These are phyloP conservation scores for Fusarium denticulatum DNA, from an alignment of 2,329 filamentous ascomycete genomes.

Conservation along the genomic window DNA sequence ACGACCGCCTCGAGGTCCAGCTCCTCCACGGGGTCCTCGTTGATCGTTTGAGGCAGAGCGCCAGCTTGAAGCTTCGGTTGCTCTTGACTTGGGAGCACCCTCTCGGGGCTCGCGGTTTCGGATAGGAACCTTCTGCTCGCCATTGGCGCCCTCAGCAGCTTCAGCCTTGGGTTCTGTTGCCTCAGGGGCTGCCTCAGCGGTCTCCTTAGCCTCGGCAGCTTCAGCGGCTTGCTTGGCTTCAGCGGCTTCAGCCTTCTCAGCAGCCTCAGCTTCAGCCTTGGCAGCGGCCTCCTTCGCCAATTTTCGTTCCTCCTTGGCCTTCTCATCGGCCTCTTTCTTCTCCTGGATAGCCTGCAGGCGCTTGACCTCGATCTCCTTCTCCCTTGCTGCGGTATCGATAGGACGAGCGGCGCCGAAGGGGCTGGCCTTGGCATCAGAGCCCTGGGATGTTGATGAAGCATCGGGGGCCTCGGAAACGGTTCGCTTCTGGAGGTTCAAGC, in stretches of 20 bases:
- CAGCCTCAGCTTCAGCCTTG: slow-evolving; percentile 54
- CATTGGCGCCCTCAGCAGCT: slow-evolving; percentile 42
- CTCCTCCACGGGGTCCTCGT: slow-evolving; percentile 59
- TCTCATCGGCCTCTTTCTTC: slow-evolving; percentile 89
- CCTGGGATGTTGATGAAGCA: slow-evolving; percentile 59
- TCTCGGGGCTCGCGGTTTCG: slow-evolving; percentile 54
- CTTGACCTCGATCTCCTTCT: slow-evolving; percentile 92
- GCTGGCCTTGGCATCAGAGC: slow-evolving; percentile 81
- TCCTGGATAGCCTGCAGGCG: slow-evolving; percentile 76
- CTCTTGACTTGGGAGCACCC: slow-evolving; percentile 60
- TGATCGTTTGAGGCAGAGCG: slow-evolving; percentile 62
- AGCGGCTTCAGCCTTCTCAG: slow-evolving; percentile 45
- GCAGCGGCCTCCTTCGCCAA: slow-evolving; percentile 68
- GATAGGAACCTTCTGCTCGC: slow-evolving; percentile 60
- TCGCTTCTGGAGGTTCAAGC: slow-evolving; percentile 88
- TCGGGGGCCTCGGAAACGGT: slow-evolving; percentile 81
- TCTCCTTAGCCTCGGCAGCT: slow-evolving; percentile 44
- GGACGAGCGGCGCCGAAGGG: slow-evolving; percentile 94
- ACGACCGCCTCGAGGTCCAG: slow-evolving; percentile 56
- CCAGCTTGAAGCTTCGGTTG: slow-evolving; percentile 69
- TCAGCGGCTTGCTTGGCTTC: slow-evolving; percentile 45
- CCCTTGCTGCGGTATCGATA: slow-evolving; percentile 90
- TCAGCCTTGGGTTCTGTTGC: slow-evolving; percentile 36
- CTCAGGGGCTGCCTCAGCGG: slow-evolving; percentile 42
- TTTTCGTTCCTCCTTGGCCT: slow-evolving; percentile 79